Percentiles rank a stretch among this genome's conserved stretches.
phyloP scores from a whole-genome alignment of 2,329 filamentous ascomycete species.

The Ophidiomyces ophidiicola region DNA sequence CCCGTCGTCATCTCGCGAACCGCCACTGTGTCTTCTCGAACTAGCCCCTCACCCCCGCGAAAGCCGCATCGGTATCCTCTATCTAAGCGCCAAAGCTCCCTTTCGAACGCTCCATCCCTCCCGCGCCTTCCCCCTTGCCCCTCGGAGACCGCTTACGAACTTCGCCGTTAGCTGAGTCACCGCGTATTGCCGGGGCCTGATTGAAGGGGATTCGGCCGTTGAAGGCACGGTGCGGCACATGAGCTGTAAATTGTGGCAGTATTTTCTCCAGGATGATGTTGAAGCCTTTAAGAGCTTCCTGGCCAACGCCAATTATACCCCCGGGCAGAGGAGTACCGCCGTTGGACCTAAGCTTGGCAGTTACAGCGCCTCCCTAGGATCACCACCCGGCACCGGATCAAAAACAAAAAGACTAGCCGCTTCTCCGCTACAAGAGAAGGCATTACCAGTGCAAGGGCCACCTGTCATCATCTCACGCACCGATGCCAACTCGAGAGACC shows the following conservation, averaged over 20 bases:
- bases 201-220: conserved; percentile 4
- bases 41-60: too few species aligned
- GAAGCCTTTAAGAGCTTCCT: conserved; percentile 84
- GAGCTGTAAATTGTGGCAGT: conserved; percentile 96
- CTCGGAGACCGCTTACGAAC: conserved; percentile 2
- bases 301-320: conserved; percentile 52
- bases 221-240: conserved; percentile 47
- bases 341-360: conserved; percentile 22
- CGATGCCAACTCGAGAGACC: conserved; percentile 77
- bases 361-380: conserved; percentile 21
- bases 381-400: conserved; percentile 28
- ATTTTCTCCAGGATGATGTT: conserved; percentile 95
- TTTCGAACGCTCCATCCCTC: neutral
- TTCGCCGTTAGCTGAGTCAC: conserved; percentile 10
- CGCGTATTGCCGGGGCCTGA: conserved; percentile 7
- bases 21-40: too few species aligned
- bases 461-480: conserved; percentile 39
- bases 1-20: too few species aligned
- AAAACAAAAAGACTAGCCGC: conserved; percentile 38
- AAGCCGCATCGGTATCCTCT: neutral
- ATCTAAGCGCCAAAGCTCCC: neutral
- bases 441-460: conserved; percentile 15
- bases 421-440: conserved; percentile 33
- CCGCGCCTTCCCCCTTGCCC: neutral
- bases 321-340: conserved; percentile 19